Evolutionary conservation across 2,329 filamentous ascomycete species (phyloP), one percentile per base, ranked within the genome.

Genomic region (Aspergillus transmontanensis): DNA sequence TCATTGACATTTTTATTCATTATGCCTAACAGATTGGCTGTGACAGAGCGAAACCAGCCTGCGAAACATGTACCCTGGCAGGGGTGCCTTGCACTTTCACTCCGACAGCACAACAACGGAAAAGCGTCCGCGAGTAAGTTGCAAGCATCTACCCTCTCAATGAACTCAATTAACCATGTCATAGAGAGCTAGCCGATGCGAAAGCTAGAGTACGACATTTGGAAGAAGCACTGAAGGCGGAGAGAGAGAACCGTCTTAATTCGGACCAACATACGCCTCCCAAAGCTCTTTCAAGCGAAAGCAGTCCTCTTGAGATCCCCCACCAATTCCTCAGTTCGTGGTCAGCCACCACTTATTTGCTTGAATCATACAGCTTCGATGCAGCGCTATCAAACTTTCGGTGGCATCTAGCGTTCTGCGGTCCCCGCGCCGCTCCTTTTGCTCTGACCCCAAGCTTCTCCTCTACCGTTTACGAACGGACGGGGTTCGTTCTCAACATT

Each of bases 51-150:
- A 65, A 69, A 21, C 71, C 71, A 23, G 64, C 66, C 30, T 73
- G 71, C 21, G 71, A 73, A 23, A 69, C 66, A 9, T 73, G 71
- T 50, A 57, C 60, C 30, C 41, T 71, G 28, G 68, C 65, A 16
- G 61, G 67, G 1, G 56, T 69, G 1, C 65, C 61, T 14, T 73
- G 71, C 58, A 65, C 60, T 4, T 71, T 73, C 26, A 68, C 70
- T 9, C 64, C 59, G 14, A 23, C 61, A 21, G 57, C 51, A 9
- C 63, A 61, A 34, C 48, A 58, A 26, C 66, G 65, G 14, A 71
- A 67, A 61, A 65, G 62, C 16, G 55, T 66, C n/a, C 64, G 64
- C 26, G 60, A 69, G 70, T 73, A 63, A 67, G 69, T 46, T 23
- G 10, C 36, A 4, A 26, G 3, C 4, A 6, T 5, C 21, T 7